Base-by-base conservation (phyloP, 2,329 filamentous ascomycete species). In the Trichoderma cornu-damae region DNA sequence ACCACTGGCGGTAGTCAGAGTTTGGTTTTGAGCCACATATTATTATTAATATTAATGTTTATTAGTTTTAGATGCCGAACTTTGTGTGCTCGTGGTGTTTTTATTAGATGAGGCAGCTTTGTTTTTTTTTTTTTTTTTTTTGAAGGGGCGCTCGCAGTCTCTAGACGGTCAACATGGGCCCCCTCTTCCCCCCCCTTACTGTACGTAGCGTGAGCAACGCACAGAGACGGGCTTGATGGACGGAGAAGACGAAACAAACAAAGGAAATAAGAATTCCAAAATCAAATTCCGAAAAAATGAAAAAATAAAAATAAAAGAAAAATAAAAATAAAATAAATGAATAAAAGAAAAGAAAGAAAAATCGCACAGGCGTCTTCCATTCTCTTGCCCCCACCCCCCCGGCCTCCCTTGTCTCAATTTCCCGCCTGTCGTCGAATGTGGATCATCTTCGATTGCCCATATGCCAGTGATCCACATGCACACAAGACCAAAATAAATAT, bases 381-480 rank as follows among this genome's bases (percentile, higher is more conserved):
- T 38, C 43, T 34, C 52, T 35, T 34, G 34, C 11, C 11, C 35
- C 24, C 38, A 14, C 40, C 51, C 24, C 51, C 11, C 35, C 24
- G 26, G 9, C 40, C 51, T 16, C 51, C 51, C 51, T 54, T 35
- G 52, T 47, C 42, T 55, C 52, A n/a, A 55, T 55, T 55, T 55
- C 52, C 52, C 52, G 42, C 42, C 42, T 55, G 52, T 38, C 52
- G 52, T 55, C 32, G 52, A 55, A 37, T 55, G 43, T 55, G 42
- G 52, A 38, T 30, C 43, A 26, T 37, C 42, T 22, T 55, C 52
- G 52, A 55, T 55, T 55, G 52, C 42, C 52, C 52, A 30, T 47
- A 46, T 47, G 50, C 22, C 32, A 55, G 42, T 46, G 52, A 47
- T 47, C 52, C 52, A 55, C 52, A 55, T 22, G 40, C 52, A 55